Conservation (phyloP, 371 early-diverging fungal species). For the Lichtheimia hyalospora region DNA sequence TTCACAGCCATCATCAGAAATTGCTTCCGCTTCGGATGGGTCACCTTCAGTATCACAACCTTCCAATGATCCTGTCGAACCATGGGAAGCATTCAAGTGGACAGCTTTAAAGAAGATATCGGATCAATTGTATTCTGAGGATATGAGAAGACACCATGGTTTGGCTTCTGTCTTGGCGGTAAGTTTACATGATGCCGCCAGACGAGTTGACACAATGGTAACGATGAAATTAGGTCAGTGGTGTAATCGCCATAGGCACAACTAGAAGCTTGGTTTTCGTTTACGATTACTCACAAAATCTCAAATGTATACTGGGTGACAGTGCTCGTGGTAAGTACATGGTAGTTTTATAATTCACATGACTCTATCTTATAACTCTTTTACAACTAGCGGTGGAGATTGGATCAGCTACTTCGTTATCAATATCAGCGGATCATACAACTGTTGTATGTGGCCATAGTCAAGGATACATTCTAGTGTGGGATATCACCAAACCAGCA, state of each 20-base stretch:
- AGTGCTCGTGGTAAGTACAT: conserved; percentile 40
- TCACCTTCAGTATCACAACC: conserved; percentile 19
- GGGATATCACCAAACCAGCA: conserved; percentile 64
- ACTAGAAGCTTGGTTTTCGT: conserved; percentile 71
- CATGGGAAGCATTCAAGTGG: conserved; percentile 79
- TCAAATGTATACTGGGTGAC: conserved; percentile 67
- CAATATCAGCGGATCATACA: conserved; percentile 69
- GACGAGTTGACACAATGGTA: neutral
- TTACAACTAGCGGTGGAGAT: conserved; percentile 48
- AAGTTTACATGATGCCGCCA: conserved; percentile 10
- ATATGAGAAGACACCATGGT: conserved; percentile 56
- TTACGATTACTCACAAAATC: conserved; percentile 67
- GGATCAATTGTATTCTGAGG: conserved; percentile 64
- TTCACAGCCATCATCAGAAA: conserved; percentile 31
- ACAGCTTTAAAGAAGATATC: conserved; percentile 67
- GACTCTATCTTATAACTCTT: neutral
- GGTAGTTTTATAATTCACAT: neutral
- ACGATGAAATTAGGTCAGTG: conserved; percentile 37
- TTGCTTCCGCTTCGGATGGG: conserved; percentile 14
- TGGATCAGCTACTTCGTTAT: conserved; percentile 74
- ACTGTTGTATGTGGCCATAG: conserved; percentile 73
- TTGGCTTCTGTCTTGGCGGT: conserved; percentile 62
- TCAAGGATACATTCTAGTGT: conserved; percentile 70
- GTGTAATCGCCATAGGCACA: conserved; percentile 75
- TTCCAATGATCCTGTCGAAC: conserved; percentile 29